phyloP scores from a whole-genome alignment of 1,284 basidiomycete species.

The Trametes versicolor region DNA sequence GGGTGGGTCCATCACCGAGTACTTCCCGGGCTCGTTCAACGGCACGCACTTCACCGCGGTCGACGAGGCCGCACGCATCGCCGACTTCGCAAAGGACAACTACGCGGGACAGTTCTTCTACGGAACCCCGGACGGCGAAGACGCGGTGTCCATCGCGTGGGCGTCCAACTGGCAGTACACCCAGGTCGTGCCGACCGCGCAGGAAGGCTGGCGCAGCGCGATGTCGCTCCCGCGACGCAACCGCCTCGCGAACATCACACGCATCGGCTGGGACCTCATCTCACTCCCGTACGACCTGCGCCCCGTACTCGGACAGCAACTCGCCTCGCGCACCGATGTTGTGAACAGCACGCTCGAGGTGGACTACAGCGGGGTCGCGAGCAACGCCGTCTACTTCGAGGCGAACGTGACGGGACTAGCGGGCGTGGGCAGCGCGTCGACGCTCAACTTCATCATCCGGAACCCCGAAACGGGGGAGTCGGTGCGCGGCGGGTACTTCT shows the following conservation, averaged over 20 bases:
- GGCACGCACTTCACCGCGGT: constrained; percentile 29
- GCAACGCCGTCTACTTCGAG: constrained; percentile 27
- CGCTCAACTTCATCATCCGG: constrained; percentile 23
- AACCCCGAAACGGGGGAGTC: constrained; percentile 25
- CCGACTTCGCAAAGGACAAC: constrained; percentile 33
- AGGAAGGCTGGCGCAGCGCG: constrained; percentile 32
- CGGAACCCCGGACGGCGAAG: constrained; percentile 21
- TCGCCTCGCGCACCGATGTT: constrained; percentile 11
- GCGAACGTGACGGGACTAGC: constrained; percentile 13
- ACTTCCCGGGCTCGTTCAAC: constrained; percentile 32
- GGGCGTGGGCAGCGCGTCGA: constrained; percentile 6
- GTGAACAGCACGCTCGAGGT: constrained; percentile 14
- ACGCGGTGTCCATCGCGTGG: constrained; percentile 28
- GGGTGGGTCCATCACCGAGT: constrained; percentile 28
- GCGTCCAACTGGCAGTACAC: constrained; percentile 29
- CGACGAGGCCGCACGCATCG: constrained; percentile 19
- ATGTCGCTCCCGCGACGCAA: constrained; percentile 28
- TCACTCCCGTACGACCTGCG: constrained; percentile 21
- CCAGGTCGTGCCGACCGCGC: constrained; percentile 21
- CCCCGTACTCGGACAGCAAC: constrained; percentile 19
- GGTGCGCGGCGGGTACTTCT: constrained; percentile 23
- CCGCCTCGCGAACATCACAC: constrained; percentile 20
- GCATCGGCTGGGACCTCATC: constrained; percentile 25
- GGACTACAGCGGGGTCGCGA: constrained; percentile 23
- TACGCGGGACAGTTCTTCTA: constrained; percentile 34